Conservation (phyloP, 2,329 filamentous ascomycete species). For the Hymenoscyphus linearis region DNA sequence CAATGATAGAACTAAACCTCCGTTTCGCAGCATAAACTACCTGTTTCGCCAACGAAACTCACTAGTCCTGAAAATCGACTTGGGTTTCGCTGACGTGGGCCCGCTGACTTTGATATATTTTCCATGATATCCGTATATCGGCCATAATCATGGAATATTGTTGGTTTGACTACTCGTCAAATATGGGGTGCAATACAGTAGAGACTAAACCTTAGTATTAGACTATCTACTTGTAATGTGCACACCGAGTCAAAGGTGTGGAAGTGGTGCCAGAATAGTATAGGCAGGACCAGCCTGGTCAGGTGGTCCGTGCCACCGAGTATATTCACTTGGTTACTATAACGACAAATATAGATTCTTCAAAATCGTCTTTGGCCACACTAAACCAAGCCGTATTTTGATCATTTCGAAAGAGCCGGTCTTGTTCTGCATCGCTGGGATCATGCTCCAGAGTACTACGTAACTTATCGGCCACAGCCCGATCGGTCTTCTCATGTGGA, state of each 20-base stretch:
- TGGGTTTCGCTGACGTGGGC: not conserved
- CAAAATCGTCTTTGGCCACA: not conserved
- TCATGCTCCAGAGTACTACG: constrained; percentile 1
- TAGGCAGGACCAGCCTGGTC: no score
- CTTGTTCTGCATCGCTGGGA: constrained; percentile 1
- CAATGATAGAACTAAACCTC: no score
- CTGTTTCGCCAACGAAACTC: not conserved
- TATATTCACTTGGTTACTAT: no score
- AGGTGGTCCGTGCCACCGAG: no score
- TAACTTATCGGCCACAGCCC: constrained; percentile 1
- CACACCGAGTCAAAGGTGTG: no score
- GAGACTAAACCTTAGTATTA: no score
- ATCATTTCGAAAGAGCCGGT: constrained; percentile 1
- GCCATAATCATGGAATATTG: constrained; percentile 6
- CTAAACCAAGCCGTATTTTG: constrained; percentile 6
- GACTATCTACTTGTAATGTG: no score
- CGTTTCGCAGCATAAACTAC: constrained; percentile 32
- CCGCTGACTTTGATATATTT: not conserved
- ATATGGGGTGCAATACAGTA: no score
- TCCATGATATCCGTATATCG: constrained; percentile 6
- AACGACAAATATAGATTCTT: no score
- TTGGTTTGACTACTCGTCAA: no score
- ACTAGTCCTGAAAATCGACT: constrained; percentile 1
- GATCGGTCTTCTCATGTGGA: constrained; percentile 6
- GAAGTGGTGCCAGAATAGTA: no score